phyloP scores from a whole-genome alignment of 768 basidiomycete genomes.

The Russula brevipes region DNA sequence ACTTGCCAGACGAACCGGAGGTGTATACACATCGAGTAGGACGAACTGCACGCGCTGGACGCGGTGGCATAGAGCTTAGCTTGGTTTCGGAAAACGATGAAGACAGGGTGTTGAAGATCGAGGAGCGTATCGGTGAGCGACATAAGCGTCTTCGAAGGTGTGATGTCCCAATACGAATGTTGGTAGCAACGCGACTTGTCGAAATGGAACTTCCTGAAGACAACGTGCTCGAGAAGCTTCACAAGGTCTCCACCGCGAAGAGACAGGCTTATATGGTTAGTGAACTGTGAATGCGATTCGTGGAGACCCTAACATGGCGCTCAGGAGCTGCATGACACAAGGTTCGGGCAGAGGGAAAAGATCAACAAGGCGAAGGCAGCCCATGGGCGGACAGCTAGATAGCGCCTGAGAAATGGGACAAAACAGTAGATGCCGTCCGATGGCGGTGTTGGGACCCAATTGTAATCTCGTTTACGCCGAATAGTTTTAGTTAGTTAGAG shows the following conservation, averaged over 20 bases:
- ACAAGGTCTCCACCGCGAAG: slow-evolving; percentile 88
- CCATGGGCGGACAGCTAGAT: neutral
- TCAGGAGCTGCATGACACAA: slow-evolving; percentile 80
- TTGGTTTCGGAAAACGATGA: slow-evolving; percentile 95
- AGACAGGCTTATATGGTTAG: slow-evolving; percentile 90
- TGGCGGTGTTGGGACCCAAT: no score
- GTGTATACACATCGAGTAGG: slow-evolving; percentile 97
- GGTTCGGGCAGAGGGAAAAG: slow-evolving; percentile 85
- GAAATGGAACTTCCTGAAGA: slow-evolving; percentile 73
- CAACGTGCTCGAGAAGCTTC: slow-evolving; percentile 82
- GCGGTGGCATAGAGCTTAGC: slow-evolving; percentile 85
- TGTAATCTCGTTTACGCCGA: neutral
- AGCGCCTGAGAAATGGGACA: no score
- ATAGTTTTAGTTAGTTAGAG: neutral
- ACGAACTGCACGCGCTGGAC: slow-evolving; percentile 85
- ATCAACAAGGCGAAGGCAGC: slow-evolving; percentile 63
- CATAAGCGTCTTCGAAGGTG: neutral
- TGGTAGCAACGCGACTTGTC: slow-evolving; percentile 52
- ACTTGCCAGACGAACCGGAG: slow-evolving; percentile 82
- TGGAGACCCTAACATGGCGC: slow-evolving; percentile 13
- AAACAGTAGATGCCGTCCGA: no score
- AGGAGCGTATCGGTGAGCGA: slow-evolving; percentile 76
- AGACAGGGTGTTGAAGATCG: slow-evolving; percentile 73
- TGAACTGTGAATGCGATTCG: neutral
- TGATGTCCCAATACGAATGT: slow-evolving; percentile 1